phyloP scores from a whole-genome alignment of 208 protist species.

The Crithidia expoeki region DNA sequence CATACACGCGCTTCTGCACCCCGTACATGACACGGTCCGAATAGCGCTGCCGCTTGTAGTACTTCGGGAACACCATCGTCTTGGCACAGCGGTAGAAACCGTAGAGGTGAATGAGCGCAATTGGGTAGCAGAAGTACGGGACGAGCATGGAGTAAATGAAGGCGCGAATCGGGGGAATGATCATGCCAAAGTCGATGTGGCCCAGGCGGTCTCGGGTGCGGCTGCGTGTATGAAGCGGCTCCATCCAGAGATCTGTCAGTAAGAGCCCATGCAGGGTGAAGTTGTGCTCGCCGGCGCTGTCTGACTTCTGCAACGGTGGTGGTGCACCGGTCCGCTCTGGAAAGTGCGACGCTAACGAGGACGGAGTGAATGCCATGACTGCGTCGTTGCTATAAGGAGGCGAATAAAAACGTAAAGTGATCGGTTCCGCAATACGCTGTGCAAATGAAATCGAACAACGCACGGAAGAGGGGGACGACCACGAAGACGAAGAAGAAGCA shows the following conservation, averaged over 20 bases:
- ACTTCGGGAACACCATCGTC: constrained; percentile 72
- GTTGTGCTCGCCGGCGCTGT: neutral
- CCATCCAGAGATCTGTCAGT: constrained; percentile 78
- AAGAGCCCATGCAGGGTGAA: constrained; percentile 37
- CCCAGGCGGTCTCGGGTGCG: constrained; percentile 73
- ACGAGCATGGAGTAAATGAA: constrained; percentile 81
- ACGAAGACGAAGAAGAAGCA: no score
- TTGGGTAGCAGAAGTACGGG: constrained; percentile 80
- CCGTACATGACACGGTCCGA: constrained; percentile 80
- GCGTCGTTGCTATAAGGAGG: neutral
- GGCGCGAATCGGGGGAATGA: constrained; percentile 72
- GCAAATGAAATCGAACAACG: no score
- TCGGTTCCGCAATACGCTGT: no score
- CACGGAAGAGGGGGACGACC: no score
- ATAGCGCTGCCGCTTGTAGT: constrained; percentile 72
- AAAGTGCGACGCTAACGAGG: constrained; percentile 18
- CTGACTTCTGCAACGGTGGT: neutral
- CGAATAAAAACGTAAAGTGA: no score
- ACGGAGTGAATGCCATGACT: constrained; percentile 8
- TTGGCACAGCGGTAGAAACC: constrained; percentile 81
- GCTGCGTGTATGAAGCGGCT: constrained; percentile 74
- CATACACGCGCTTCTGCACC: constrained; percentile 84
- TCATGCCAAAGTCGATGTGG: constrained; percentile 90
- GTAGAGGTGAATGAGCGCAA: constrained; percentile 67
- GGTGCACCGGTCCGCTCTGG: constrained; percentile 7